Evolutionary conservation across 768 basidiomycete genomes (phyloP).

Genomic region (Boletellus sp.): DNA sequence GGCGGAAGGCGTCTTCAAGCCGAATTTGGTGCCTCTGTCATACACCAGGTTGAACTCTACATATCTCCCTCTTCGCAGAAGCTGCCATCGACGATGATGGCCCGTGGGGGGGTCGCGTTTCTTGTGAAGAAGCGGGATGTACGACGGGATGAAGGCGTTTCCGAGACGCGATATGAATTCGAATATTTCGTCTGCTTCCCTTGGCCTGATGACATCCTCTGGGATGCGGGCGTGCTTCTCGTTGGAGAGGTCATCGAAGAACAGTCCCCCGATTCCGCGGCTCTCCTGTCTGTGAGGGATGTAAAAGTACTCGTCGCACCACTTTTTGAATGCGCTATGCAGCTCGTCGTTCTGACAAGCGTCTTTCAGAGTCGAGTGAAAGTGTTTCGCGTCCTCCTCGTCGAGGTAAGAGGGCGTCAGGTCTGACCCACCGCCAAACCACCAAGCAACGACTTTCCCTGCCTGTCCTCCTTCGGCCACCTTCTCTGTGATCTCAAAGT

Average conservation of each 20-base stretch:
- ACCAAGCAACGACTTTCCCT: constrained; percentile 79
- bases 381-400: constrained; percentile 81
- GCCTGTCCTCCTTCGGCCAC: constrained; percentile 32
- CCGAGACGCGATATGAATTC: constrained; percentile 68
- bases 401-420: constrained; percentile 92
- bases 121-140: constrained; percentile 76
- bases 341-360: constrained; percentile 74
- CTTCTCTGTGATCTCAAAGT: constrained; percentile 84
- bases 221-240: constrained; percentile 62
- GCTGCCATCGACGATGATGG: constrained; percentile 84
- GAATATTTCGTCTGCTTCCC: constrained; percentile 68
- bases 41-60: constrained; percentile 93
- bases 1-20: constrained; percentile 78
- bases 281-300: constrained; percentile 84
- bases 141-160: constrained; percentile 83
- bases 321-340: constrained; percentile 81
- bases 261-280: constrained; percentile 90
- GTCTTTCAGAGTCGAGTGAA: constrained; percentile 72
- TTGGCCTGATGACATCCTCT: constrained; percentile 45
- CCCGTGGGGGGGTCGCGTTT: constrained; percentile 61
- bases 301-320: constrained; percentile 98
- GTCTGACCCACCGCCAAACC: constrained; percentile 97
- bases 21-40: constrained; percentile 87
- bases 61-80: constrained; percentile 85
- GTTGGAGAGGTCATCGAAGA: constrained; percentile 89